phyloP scores from a whole-genome alignment of 2,329 filamentous ascomycete species.

The Rachicladosporium sp. region DNA sequence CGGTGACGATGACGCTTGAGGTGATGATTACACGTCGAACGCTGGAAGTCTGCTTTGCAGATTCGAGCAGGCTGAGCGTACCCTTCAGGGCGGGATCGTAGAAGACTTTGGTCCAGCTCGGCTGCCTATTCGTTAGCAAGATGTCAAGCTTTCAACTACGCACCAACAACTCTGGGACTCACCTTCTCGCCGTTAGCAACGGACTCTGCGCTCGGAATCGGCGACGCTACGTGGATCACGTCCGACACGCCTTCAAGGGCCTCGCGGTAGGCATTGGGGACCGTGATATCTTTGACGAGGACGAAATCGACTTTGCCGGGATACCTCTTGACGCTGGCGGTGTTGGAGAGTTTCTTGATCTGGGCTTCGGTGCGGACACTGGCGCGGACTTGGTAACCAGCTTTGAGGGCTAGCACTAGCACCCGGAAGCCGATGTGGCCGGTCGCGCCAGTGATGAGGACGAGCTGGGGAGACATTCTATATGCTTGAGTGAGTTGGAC shows the following conservation, averaged over 20 bases:
- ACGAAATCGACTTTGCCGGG: conserved; percentile 18
- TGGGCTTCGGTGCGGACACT: conserved; percentile 26
- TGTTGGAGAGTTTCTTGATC: conserved; percentile 12
- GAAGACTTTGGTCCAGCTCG: conserved; percentile 3
- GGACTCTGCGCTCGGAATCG: conserved; percentile 3
- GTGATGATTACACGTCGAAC: conserved; percentile 32
- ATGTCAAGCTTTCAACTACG: too few relatives aligned
- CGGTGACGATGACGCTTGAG: background rate
- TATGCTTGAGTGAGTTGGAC: too few relatives aligned
- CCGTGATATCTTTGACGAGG: conserved; percentile 21
- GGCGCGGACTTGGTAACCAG: conserved; percentile 26
- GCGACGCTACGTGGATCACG: conserved; percentile 19
- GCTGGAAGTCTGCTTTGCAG: conserved; percentile 21
- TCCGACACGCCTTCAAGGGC: conserved; percentile 21
- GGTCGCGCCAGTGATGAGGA: conserved; percentile 28
- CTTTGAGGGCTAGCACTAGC: conserved; percentile 21
- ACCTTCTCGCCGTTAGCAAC: too few relatives aligned
- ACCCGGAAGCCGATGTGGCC: conserved; percentile 27
- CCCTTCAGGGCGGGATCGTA: conserved; percentile 19
- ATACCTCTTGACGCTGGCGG: background rate
- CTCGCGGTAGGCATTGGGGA: conserved; percentile 21
- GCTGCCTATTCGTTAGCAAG: too few relatives aligned
- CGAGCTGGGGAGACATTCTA: conserved; percentile 2
- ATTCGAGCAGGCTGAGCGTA: conserved; percentile 25
- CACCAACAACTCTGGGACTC: too few relatives aligned